These are phyloP conservation scores for Theileria sp. DNA, from an alignment of 169 alveolate species.

Conservation along the genomic window DNA sequence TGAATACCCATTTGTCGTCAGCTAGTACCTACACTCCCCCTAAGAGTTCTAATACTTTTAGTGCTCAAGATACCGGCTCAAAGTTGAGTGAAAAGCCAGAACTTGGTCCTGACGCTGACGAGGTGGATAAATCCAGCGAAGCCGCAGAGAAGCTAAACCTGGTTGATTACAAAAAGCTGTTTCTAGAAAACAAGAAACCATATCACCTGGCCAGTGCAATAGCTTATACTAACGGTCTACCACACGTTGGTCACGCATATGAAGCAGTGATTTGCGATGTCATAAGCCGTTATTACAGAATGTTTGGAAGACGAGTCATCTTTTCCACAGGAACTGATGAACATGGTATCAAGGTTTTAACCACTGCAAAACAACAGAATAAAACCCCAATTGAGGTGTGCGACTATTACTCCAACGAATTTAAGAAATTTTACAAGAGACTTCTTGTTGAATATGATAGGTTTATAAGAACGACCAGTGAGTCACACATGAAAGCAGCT, in stretches of 20 bases:
- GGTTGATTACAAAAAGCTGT: not conserved
- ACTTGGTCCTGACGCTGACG: not conserved
- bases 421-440: constrained; percentile 51
- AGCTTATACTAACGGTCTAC: constrained; percentile 89
- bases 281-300: constrained; percentile 75
- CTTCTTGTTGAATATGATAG: constrained; percentile 70
- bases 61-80: not conserved
- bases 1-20: not conserved
- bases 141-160: not conserved
- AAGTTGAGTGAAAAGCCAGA: not conserved
- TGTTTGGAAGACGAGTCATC: constrained; percentile 77
- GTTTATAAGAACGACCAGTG: constrained; percentile 85
- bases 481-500: constrained; percentile 75
- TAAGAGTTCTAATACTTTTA: not conserved
- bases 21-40: not conserved
- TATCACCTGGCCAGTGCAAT: constrained; percentile 90
- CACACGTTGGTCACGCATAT: constrained; percentile 92
- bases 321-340: constrained; percentile 91
- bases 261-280: constrained; percentile 78
- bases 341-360: constrained; percentile 90
- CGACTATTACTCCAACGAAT: constrained; percentile 71
- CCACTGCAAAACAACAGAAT: constrained; percentile 81
- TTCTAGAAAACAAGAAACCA: constrained; percentile 1
- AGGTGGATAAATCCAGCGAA: not conserved
- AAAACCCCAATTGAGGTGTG: constrained; percentile 82